A percentile compares a stretch with the other conserved stretches of the same genome.
Evolutionary conservation across 257 asterid species (phyloP).

Genomic region (Mitragyna speciosa): DNA sequence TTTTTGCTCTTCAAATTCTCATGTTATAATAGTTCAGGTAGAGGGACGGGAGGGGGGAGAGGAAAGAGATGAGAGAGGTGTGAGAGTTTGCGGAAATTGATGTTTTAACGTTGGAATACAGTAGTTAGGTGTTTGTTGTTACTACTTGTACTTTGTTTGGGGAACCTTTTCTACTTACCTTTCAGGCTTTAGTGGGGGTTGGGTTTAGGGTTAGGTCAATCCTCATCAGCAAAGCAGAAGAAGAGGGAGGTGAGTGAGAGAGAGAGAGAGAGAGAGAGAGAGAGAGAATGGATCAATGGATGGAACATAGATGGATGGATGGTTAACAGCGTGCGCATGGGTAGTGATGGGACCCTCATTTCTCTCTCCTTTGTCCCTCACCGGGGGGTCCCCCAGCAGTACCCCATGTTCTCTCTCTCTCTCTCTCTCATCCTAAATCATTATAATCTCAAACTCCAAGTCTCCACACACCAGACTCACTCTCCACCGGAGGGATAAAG

Average conservation of each 20-base stretch:
- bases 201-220: not conserved
- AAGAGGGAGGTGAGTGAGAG: too few species aligned
- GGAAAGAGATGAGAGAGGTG: not conserved
- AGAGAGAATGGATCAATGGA: not conserved
- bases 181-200: not conserved
- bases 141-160: not conserved
- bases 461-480: too few species aligned
- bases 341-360: not conserved
- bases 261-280: too few species aligned
- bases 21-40: not conserved
- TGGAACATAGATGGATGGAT: not conserved
- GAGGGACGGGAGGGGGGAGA: not conserved
- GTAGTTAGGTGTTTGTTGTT: not conserved
- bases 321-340: constrained; percentile 1
- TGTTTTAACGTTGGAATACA: not conserved
- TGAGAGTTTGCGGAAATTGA: not conserved
- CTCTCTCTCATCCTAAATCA: too few species aligned
- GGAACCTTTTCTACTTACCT: not conserved
- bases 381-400: not conserved
- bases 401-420: not conserved
- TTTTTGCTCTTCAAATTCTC: not conserved
- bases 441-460: too few species aligned
- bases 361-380: not conserved
- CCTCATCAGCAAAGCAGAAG: not conserved
- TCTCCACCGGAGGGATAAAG: not conserved